Evolutionary conservation across 2,329 filamentous ascomycete genomes (phyloP), one percentile per base, ranked within the genome.

Genomic region (Niveomyces coronatus): DNA sequence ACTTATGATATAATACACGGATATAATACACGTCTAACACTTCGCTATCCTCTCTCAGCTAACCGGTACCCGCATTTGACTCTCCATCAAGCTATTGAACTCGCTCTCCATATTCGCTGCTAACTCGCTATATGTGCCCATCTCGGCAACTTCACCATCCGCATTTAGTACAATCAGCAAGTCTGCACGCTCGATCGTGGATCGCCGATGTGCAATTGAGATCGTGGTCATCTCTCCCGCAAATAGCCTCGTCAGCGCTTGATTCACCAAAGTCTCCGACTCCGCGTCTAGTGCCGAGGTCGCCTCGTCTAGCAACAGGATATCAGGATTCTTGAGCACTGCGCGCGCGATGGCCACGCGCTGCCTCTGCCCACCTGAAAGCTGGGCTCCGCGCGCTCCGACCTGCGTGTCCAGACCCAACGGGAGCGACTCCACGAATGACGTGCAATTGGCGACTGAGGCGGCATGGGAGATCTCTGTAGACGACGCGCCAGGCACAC

Each of bases 221-320:
- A 98, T 96, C 10, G 91, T 98, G 0, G 93, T 98, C 61, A 91
- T 95, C 53, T 82, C 83, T 22, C 87, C 87, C 45, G 76, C 73
- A 18, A 98, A 78, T 19, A 98, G 71, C 32, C 76, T 77, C 8
- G 77, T 77, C 3, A 98, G 70, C 3, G 91, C 93, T 50, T 86
- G 80, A 56, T 98, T 98, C 42, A 98, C 93, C 3, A 96, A 74
- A 1, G 91, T 96, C 60, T 98, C 91, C 0, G 86, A 94, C 60
- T 98, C 91, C n/a, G 91, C 91, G 55, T 98, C 91, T 8, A 98
- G 71, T 1, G 91, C 91, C 3, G 86, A 94, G 0, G 93, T 98
- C n/a, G 93, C 85, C 68, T 98, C 91, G 54, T 98, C 91, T 1
- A 98, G 74, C 43, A 98, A 93, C 20, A 98, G 68, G 45, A 98